These are phyloP conservation scores for Lumnitzera racemosa DNA, from an alignment of 345 rosid genomes.

Conservation along the genomic window DNA sequence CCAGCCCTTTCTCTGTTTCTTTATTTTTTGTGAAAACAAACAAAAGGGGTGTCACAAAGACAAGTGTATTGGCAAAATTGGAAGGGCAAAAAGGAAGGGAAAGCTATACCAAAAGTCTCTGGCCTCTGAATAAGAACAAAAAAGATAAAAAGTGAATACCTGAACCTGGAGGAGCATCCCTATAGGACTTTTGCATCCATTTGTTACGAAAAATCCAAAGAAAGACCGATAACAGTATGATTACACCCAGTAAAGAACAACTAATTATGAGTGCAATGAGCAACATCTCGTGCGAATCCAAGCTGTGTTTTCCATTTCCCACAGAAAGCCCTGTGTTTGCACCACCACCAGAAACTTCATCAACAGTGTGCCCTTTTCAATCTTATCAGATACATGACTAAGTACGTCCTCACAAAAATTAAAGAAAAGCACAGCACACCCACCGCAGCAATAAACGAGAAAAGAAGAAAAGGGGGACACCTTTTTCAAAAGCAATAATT, in stretches of 20 bases:
- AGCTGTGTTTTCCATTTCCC: conserved; percentile 32
- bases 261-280: conserved; percentile 42
- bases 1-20: conserved; percentile 42
- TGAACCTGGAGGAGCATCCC: conserved; percentile 25
- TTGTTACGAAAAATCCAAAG: conserved; percentile 42
- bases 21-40: conserved; percentile 29
- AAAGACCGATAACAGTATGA: conserved; percentile 32
- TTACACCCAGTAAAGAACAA: conserved; percentile 37
- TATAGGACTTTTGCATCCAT: conserved; percentile 26
- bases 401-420: too few relatives aligned
- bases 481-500: background rate
- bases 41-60: background rate
- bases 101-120: background rate
- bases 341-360: background rate
- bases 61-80: conserved; percentile 2
- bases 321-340: conserved; percentile 34
- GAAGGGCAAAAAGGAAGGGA: background rate
- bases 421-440: too few relatives aligned
- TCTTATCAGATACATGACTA: too few relatives aligned
- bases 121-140: conserved; percentile 1
- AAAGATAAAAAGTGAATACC: conserved; percentile 26
- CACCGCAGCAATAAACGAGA: too few relatives aligned
- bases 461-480: background rate
- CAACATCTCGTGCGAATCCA: conserved; percentile 37
- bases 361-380: too few relatives aligned